phyloP scores from a whole-genome alignment of 1,139 yeast genomes.

The Diutina catenulata region DNA sequence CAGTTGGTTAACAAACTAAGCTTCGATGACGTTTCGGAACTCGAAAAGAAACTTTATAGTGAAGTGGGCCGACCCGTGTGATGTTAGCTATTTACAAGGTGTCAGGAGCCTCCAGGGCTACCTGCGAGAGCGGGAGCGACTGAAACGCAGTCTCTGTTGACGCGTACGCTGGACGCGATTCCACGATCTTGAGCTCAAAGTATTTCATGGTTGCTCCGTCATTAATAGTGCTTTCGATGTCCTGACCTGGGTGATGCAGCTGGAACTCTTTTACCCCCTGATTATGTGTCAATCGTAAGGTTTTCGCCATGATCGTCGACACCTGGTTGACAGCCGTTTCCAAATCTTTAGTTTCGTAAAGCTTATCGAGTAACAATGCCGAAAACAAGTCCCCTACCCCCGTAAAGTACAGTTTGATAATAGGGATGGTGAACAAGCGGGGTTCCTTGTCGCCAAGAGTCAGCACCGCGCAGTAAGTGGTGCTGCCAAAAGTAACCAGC shows the following conservation, averaged over 20 bases:
- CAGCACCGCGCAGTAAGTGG: slow-evolving; percentile 44
- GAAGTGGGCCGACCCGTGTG: too few species aligned
- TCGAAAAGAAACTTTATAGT: too few species aligned
- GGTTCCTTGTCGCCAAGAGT: slow-evolving; percentile 12
- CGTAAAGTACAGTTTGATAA: slow-evolving; percentile 64
- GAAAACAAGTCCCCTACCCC: slow-evolving; percentile 93
- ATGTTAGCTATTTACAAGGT: too few species aligned
- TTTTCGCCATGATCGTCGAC: slow-evolving; percentile 2
- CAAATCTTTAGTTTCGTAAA: not conserved
- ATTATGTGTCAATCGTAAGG: slow-evolving; percentile 25
- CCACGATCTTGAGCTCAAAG: slow-evolving; percentile 32
- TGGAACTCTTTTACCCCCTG: slow-evolving; percentile 10
- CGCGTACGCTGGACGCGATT: too few species aligned
- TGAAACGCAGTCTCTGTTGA: too few species aligned
- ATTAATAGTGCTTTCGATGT: slow-evolving; percentile 20
- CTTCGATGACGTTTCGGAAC: too few species aligned
- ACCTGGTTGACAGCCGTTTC: not conserved
- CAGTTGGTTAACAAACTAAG: too few species aligned
- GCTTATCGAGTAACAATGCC: slow-evolving; percentile 58
- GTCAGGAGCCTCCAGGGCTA: too few species aligned
- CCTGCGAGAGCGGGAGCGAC: too few species aligned
- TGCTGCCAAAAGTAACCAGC: slow-evolving; percentile 7
- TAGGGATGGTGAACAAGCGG: slow-evolving; percentile 33
- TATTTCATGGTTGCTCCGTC: slow-evolving; percentile 26
- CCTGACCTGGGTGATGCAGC: not conserved